Evolutionary conservation across 345 rosid genomes (phyloP).

Genomic region (Hibiscus syriacus): DNA sequence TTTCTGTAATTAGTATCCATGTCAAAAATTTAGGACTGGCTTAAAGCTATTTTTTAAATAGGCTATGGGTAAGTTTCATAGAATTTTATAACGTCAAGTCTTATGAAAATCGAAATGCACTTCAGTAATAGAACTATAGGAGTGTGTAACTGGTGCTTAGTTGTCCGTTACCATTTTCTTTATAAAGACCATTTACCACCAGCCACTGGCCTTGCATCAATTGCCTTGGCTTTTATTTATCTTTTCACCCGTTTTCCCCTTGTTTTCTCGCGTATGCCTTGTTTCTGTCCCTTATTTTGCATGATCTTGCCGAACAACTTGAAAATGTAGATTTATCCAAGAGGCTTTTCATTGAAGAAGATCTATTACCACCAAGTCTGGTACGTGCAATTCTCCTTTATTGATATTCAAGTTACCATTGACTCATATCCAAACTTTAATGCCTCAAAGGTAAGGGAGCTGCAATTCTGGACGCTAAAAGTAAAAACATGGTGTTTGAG

Average conservation of each 20-base stretch:
- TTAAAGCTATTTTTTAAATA: no score
- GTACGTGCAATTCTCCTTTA: slow-evolving; percentile 26
- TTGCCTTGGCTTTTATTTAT: neutral
- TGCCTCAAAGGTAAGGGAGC: neutral
- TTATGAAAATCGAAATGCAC: no score
- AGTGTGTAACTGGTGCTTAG: neutral
- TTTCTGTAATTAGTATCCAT: neutral
- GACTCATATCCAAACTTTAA: neutral
- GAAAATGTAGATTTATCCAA: slow-evolving; percentile 53
- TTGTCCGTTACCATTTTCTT: neutral
- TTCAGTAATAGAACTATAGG: no score
- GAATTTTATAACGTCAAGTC: neutral
- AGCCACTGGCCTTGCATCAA: neutral
- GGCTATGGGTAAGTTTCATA: neutral
- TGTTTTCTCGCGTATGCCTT: slow-evolving; percentile 33
- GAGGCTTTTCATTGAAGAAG: slow-evolving; percentile 67
- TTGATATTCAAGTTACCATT: neutral
- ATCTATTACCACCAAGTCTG: slow-evolving; percentile 57
- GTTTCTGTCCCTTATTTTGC: slow-evolving; percentile 60
- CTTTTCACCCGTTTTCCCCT: neutral
- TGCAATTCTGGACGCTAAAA: neutral
- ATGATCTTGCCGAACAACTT: slow-evolving; percentile 53
- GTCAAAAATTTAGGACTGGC: neutral
- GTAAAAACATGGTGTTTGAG: neutral
- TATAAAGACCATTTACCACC: neutral